A percentile compares a stretch with the other conserved stretches of the same genome.
These are phyloP conservation scores for Venturia nashicola DNA, from an alignment of 2,329 filamentous ascomycete genomes.

Conservation along the genomic window DNA sequence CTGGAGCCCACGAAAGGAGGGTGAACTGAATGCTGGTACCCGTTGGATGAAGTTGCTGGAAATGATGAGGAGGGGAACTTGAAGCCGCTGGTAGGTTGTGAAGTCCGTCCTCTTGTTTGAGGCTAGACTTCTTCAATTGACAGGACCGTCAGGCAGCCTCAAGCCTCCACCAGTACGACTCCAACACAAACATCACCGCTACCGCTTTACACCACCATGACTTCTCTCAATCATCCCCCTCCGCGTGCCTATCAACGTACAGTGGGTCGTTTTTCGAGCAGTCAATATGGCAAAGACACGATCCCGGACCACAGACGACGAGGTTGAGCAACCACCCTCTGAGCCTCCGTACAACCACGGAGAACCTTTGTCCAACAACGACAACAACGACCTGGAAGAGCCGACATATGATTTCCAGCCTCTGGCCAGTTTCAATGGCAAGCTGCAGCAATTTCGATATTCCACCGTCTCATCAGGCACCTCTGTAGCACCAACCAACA, in stretches of 20 bases:
- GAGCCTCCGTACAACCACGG: background rate
- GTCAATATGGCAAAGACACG: background rate
- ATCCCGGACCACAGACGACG: background rate
- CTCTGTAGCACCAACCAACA: background rate
- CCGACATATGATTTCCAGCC: background rate
- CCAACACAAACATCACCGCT: background rate
- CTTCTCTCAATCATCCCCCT: background rate
- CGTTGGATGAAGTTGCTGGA: background rate
- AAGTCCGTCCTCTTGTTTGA: no score
- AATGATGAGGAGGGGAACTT: background rate
- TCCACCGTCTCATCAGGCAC: background rate
- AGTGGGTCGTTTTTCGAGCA: background rate
- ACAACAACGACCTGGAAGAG: background rate
- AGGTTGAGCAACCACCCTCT: background rate
- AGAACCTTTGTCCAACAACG: background rate
- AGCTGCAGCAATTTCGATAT: constrained; percentile 8
- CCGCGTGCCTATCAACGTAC: background rate
- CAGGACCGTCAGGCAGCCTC: background rate
- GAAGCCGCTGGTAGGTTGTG: no score
- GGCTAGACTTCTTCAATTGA: background rate
- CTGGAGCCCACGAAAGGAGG: background rate
- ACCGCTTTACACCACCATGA: background rate
- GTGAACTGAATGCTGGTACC: background rate
- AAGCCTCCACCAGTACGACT: background rate
- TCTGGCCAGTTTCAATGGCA: constrained; percentile 9